Conservation (phyloP, 2,329 filamentous ascomycete genomes). For the Sclerotiophoma versabilis region DNA sequence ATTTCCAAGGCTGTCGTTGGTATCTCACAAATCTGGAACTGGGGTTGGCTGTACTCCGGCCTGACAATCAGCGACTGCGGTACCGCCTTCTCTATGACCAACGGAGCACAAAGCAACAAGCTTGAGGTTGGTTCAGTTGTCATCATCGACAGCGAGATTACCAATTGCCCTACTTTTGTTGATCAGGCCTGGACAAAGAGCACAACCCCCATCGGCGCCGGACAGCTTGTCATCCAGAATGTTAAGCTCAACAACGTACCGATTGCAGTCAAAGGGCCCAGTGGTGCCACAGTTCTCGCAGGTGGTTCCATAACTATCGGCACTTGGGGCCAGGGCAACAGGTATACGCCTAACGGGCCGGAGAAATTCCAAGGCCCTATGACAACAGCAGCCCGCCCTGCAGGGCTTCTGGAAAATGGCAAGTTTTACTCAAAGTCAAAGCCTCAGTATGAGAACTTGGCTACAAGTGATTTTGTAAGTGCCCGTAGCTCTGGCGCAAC, state of each 20-base stretch:
- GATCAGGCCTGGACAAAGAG: constrained; percentile 50
- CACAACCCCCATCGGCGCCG: constrained; percentile 55
- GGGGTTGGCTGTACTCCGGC: constrained; percentile 64
- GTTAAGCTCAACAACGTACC: constrained; percentile 50
- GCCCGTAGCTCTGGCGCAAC: constrained; percentile 63
- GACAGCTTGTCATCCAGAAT: constrained; percentile 64
- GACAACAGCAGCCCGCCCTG: constrained; percentile 56
- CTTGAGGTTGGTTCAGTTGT: constrained; percentile 62
- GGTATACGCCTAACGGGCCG: constrained; percentile 52
- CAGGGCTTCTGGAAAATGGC: constrained; percentile 54
- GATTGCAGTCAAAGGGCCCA: constrained; percentile 40
- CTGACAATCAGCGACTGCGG: constrained; percentile 61
- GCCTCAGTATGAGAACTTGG: constrained; percentile 57
- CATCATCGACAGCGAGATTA: constrained; percentile 64
- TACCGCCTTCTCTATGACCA: constrained; percentile 61
- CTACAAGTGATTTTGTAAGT: constrained; percentile 68
- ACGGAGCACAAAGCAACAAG: constrained; percentile 34
- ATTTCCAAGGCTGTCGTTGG: constrained; percentile 61
- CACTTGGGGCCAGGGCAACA: constrained; percentile 48
- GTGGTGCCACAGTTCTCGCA: constrained; percentile 36
- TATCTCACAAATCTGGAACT: constrained; percentile 67
- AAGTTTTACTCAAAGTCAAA: constrained; percentile 62
- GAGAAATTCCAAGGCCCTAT: constrained; percentile 56
- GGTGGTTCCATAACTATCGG: constrained; percentile 45
- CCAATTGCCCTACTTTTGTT: constrained; percentile 59